Evolutionary conservation across 2,329 filamentous ascomycete genomes (phyloP).

Genomic region (Botrytis tulipae): DNA sequence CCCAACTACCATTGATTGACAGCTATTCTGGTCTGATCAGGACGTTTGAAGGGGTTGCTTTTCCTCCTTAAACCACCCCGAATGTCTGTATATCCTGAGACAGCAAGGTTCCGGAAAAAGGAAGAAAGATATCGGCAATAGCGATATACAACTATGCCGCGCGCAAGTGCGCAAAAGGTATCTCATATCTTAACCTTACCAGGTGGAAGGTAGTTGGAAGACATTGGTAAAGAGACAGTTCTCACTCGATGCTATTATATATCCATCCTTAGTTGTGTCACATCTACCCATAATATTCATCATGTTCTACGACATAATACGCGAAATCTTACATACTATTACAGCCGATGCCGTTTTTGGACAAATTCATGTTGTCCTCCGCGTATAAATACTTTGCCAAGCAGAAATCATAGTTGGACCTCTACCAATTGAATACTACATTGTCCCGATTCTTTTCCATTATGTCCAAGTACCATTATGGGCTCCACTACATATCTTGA

Average conservation of each 20-base stretch:
- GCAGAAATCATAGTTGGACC: not conserved
- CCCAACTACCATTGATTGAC: not conserved
- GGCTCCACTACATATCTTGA: not conserved
- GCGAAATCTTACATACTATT: not conserved
- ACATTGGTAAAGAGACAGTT: not conserved
- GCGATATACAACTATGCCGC: not conserved
- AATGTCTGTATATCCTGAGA: not conserved
- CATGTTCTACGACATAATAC: not conserved
- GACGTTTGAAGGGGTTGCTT: not conserved
- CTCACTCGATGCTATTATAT: not conserved
- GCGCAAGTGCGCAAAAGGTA: not conserved
- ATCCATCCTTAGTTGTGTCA: not conserved
- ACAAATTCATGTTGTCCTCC: not conserved
- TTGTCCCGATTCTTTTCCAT: not conserved
- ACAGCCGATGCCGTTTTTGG: not conserved
- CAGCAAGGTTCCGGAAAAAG: not conserved
- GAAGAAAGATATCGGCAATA: not conserved
- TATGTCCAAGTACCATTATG: not conserved
- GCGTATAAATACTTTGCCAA: not conserved
- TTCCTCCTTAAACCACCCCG: not conserved
- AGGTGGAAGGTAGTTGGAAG: not conserved
- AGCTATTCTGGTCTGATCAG: not conserved
- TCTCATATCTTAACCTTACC: not conserved
- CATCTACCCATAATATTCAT: not conserved
- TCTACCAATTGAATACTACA: not conserved